Conservation (phyloP, 1,284 basidiomycete species). For the Coriolopsis trogii region DNA sequence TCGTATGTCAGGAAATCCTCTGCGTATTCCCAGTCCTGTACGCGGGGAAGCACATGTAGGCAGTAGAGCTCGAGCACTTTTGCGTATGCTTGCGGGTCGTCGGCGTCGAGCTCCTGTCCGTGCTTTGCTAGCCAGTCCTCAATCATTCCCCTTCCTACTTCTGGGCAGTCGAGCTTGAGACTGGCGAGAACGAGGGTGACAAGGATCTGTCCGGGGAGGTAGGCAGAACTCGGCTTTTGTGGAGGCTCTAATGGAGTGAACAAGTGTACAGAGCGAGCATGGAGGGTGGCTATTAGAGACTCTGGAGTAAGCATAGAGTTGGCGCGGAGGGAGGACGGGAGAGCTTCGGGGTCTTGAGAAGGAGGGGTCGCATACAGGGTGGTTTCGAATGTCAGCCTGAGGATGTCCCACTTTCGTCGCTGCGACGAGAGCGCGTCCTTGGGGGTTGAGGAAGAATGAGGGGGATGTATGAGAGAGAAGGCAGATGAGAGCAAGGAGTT, state of each 20-base stretch:
- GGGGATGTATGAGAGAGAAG: constrained; percentile 60
- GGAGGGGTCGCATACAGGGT: constrained; percentile 65
- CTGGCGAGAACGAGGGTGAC: constrained; percentile 69
- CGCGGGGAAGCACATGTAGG: constrained; percentile 66
- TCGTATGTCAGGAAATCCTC: constrained; percentile 75
- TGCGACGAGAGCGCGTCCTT: constrained; percentile 53
- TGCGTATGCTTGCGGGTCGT: constrained; percentile 59
- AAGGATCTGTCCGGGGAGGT: constrained; percentile 68
- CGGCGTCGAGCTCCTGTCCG: constrained; percentile 34
- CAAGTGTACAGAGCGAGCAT: constrained; percentile 64
- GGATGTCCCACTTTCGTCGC: constrained; percentile 81
- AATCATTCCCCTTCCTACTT: constrained; percentile 61
- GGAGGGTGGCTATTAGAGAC: constrained; percentile 55
- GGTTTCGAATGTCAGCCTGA: constrained; percentile 78
- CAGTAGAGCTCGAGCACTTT: constrained; percentile 77
- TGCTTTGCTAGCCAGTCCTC: constrained; percentile 73
- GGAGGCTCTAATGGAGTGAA: constrained; percentile 55
- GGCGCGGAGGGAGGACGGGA: constrained; percentile 54
- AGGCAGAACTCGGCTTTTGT: constrained; percentile 49
- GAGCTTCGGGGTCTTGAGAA: constrained; percentile 40
- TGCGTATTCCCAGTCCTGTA: constrained; percentile 80
- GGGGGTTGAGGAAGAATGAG: constrained; percentile 31
- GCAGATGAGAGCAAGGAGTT: constrained; percentile 68
- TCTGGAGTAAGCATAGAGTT: constrained; percentile 60
- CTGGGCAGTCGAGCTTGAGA: constrained; percentile 63